Evolutionary conservation across 106 monocot genomes (phyloP).

Genomic region (Agapanthus africanus): DNA sequence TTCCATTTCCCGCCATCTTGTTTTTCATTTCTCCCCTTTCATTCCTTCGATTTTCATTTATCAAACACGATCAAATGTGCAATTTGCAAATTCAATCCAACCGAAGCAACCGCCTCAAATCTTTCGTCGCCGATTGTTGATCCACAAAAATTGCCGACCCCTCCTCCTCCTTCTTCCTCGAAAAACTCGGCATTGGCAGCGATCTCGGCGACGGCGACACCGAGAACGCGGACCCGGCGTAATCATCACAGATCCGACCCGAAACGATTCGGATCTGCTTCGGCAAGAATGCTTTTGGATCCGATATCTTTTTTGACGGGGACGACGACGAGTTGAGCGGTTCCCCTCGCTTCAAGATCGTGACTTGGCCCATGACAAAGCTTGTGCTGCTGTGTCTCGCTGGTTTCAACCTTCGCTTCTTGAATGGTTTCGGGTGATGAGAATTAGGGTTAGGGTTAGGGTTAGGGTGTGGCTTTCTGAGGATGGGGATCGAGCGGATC

Average conservation of each 20-base stretch:
- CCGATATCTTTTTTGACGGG: too few relatives aligned
- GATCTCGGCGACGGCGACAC: constrained; percentile 45
- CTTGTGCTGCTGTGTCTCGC: background rate
- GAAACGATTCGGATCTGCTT: constrained; percentile 1
- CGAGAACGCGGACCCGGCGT: constrained; percentile 35
- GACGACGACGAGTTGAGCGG: background rate
- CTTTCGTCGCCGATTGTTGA: constrained; percentile 17
- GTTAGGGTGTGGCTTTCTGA: background rate
- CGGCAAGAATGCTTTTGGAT: too few relatives aligned
- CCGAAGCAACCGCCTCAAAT: constrained; percentile 34
- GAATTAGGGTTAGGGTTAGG: constrained; percentile 6
- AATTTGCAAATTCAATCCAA: too few relatives aligned
- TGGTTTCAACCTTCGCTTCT: background rate
- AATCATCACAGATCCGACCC: constrained; percentile 8
- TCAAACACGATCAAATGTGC: too few relatives aligned
- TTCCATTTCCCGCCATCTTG: too few relatives aligned
- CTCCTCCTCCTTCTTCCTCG: constrained; percentile 4
- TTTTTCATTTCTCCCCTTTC: too few relatives aligned
- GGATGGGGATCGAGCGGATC: background rate
- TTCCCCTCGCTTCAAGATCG: constrained; percentile 7
- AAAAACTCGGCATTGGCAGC: constrained; percentile 46
- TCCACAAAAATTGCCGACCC: background rate
- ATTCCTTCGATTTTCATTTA: too few relatives aligned
- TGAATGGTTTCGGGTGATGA: background rate
- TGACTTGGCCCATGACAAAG: constrained; percentile 7